A percentile compares a stretch with the other conserved stretches of the same genome.
phyloP scores from a whole-genome alignment of 192 early-diverging fungal species.

The Podila epigama region DNA sequence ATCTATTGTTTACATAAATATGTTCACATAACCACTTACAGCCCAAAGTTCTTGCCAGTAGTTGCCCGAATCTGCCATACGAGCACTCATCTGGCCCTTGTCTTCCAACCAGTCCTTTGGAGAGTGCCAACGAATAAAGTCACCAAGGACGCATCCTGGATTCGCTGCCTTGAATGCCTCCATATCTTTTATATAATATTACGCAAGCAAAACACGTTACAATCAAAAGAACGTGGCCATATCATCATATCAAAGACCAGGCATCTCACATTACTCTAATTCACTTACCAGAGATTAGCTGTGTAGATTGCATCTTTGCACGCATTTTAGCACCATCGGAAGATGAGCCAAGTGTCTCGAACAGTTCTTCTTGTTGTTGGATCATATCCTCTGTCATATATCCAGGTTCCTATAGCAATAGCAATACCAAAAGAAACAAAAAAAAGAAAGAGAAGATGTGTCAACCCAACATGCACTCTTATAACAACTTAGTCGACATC shows the following conservation, averaged over 20 bases:
- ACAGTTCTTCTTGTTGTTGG: conserved; percentile 76
- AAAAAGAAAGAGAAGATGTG: neutral
- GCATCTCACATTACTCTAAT: neutral
- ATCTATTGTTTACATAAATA: neutral
- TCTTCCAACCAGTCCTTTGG: conserved; percentile 81
- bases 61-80: conserved; percentile 83
- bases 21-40: conserved; percentile 35
- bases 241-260: neutral
- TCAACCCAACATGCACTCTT: too few relatives aligned
- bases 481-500: too few relatives aligned
- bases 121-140: conserved; percentile 96
- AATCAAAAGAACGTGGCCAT: neutral
- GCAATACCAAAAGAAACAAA: conserved; percentile 2
- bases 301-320: conserved; percentile 79
- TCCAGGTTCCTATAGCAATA: conserved; percentile 63
- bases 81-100: conserved; percentile 61
- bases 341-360: conserved; percentile 81
- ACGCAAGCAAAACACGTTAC: neutral
- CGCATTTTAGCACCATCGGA: conserved; percentile 73
- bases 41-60: conserved; percentile 90
- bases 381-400: conserved; percentile 92
- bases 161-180: conserved; percentile 95
- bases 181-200: conserved; percentile 67
- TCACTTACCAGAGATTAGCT: conserved; percentile 67
- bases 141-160: conserved; percentile 73